These are phyloP conservation scores for Kappamyces sp. DNA, from an alignment of 192 early-diverging fungal species.

Conservation along the genomic window DNA sequence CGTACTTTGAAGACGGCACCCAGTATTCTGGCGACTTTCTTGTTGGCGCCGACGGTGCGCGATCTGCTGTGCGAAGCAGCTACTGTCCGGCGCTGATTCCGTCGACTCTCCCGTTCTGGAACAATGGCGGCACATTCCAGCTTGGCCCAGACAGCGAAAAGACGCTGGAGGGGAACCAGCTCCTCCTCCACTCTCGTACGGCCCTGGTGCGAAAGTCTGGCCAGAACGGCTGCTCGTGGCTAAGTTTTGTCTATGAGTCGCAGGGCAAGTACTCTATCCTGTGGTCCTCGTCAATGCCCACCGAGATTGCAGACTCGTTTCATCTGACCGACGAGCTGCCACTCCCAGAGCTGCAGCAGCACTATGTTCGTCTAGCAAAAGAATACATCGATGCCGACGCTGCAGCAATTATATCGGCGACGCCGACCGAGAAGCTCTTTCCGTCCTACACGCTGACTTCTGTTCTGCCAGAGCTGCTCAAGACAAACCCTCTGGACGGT, in stretches of 20 bases:
- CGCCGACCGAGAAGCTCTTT: not conserved
- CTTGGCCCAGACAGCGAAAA: not conserved
- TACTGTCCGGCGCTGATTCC: not conserved
- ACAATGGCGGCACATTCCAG: not conserved
- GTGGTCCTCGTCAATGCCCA: not conserved
- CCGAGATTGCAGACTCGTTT: not conserved
- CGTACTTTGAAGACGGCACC: conserved; percentile 14
- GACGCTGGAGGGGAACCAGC: not conserved
- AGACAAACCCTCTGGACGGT: not conserved
- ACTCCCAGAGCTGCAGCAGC: not conserved
- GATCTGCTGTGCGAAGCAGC: not conserved
- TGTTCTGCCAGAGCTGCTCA: not conserved
- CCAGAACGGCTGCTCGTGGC: not conserved
- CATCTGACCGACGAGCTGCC: not conserved
- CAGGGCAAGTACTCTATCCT: not conserved
- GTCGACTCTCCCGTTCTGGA: not conserved
- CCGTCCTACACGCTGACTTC: not conserved
- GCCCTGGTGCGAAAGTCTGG: not conserved
- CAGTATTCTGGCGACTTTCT: conserved; percentile 24
- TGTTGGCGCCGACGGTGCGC: conserved; percentile 27
- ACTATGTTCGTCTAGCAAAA: not conserved
- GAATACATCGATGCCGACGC: not conserved
- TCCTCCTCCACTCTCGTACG: not conserved
- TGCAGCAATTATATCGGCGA: not conserved
- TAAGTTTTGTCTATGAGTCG: not conserved